phyloP scores from a whole-genome alignment of 192 early-diverging fungal species.

The Dissophora ornata region DNA sequence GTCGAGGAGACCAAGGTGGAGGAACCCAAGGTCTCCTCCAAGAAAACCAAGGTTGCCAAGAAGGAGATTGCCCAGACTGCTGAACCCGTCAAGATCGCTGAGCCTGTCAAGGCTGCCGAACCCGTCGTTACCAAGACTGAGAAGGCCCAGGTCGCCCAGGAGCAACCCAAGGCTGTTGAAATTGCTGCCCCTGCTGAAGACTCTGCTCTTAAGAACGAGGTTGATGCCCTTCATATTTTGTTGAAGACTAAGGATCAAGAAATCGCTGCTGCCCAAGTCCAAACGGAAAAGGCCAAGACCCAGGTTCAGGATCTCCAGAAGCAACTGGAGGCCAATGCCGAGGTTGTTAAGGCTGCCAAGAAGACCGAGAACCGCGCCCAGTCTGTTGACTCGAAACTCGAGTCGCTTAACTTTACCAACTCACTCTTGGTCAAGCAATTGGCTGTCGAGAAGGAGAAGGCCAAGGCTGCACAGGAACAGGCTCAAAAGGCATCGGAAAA shows the following conservation, averaged over 20 bases:
- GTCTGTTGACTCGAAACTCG: constrained; percentile 44
- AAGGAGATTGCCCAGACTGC: not conserved
- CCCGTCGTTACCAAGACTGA: not conserved
- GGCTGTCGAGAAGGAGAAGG: constrained; percentile 52
- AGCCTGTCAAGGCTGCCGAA: constrained; percentile 14
- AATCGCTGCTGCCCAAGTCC: constrained; percentile 16
- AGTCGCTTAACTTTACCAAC: constrained; percentile 60
- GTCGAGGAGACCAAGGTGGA: constrained; percentile 5
- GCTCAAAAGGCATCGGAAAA: constrained; percentile 33
- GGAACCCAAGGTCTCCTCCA: not conserved
- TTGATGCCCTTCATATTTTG: constrained; percentile 27
- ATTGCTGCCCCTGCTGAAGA: constrained; percentile 5
- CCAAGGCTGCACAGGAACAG: constrained; percentile 33
- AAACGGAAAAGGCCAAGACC: constrained; percentile 18
- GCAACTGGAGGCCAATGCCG: constrained; percentile 34
- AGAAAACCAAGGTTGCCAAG: constrained; percentile 17
- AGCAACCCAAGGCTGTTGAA: constrained; percentile 19
- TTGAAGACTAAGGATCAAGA: constrained; percentile 30
- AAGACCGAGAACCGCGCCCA: constrained; percentile 52
- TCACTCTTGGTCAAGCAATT: constrained; percentile 58
- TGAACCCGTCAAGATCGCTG: constrained; percentile 4
- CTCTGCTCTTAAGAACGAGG: constrained; percentile 30
- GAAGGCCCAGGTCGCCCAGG: constrained; percentile 15
- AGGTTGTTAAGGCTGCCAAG: constrained; percentile 38
- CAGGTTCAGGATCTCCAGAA: constrained; percentile 39